phyloP scores from a whole-genome alignment of 2,329 filamentous ascomycete genomes.

The Paracorniculantispora psalliotae region DNA sequence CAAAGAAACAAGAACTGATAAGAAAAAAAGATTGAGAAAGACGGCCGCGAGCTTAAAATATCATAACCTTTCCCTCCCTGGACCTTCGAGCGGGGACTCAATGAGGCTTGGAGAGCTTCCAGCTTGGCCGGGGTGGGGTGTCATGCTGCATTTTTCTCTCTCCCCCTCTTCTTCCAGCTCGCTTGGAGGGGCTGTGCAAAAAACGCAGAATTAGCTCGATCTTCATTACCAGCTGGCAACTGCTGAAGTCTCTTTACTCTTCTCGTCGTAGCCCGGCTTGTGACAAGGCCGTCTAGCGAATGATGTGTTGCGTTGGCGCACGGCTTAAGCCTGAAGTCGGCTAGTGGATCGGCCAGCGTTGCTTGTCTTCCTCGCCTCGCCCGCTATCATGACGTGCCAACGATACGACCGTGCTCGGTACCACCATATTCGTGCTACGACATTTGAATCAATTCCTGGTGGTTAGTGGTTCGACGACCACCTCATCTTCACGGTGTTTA shows the following conservation, averaged over 20 bases:
- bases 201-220: background rate
- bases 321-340: background rate
- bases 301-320: background rate
- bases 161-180: background rate
- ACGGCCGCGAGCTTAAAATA: background rate
- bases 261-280: background rate
- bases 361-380: too few relatives aligned
- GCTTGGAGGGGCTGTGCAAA: conserved; percentile 4
- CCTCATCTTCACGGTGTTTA: too few relatives aligned
- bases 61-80: background rate
- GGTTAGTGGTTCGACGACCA: too few relatives aligned
- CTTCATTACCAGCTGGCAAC: background rate
- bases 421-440: too few relatives aligned
- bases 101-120: background rate
- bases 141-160: background rate
- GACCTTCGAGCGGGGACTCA: background rate
- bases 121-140: background rate
- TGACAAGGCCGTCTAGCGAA: background rate
- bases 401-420: too few relatives aligned
- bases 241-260: background rate
- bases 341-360: conserved; percentile 2
- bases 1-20: background rate
- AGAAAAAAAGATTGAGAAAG: background rate
- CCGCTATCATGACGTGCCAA: too few relatives aligned
- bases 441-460: too few relatives aligned